Evolutionary conservation across 306 rosid genomes (phyloP).

Genomic region (Mimosa bimucronata): DNA sequence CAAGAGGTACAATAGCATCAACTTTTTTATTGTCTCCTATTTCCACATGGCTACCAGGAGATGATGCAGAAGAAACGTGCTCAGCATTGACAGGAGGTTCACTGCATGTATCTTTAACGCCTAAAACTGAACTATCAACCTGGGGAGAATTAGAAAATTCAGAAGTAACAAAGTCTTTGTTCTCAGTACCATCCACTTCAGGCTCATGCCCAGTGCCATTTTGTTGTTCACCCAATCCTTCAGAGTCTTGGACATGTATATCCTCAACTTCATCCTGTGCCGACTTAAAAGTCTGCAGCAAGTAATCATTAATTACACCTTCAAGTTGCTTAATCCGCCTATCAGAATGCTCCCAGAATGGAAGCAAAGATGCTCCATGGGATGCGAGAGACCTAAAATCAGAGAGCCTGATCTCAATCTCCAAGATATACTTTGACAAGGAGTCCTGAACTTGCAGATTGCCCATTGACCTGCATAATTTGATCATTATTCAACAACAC

Average conservation of each 20-base stretch:
- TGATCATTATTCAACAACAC: slow-evolving; percentile 5
- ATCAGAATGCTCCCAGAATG: slow-evolving; percentile 89
- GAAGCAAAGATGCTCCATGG: slow-evolving; percentile 72
- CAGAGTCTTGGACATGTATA: slow-evolving; percentile 39
- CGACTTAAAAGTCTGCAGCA: slow-evolving; percentile 45
- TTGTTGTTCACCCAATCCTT: slow-evolving; percentile 37
- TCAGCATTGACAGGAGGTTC: slow-evolving; percentile 37
- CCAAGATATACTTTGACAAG: slow-evolving; percentile 59
- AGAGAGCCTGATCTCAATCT: slow-evolving; percentile 82
- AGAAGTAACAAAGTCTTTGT: slow-evolving; percentile 34
- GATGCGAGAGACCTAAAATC: slow-evolving; percentile 74
- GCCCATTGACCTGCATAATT: slow-evolving; percentile 61
- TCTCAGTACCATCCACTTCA: slow-evolving; percentile 44
- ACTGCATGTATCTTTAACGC: slow-evolving; percentile 30
- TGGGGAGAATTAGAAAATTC: slow-evolving; percentile 48
- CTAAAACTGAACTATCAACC: slow-evolving; percentile 36
- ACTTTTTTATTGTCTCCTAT: slow-evolving; percentile 44
- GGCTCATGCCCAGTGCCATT: slow-evolving; percentile 39
- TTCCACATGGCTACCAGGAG: slow-evolving; percentile 39
- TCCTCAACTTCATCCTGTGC: slow-evolving; percentile 48
- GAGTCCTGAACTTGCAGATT: slow-evolving; percentile 45
- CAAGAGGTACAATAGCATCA: slow-evolving; percentile 44
- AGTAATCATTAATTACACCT: slow-evolving; percentile 57
- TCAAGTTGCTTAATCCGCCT: slow-evolving; percentile 70
- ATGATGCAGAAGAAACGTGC: slow-evolving; percentile 41